Conservation (phyloP, 768 basidiomycete species). For the Leucosporidium creatinivorum region DNA sequence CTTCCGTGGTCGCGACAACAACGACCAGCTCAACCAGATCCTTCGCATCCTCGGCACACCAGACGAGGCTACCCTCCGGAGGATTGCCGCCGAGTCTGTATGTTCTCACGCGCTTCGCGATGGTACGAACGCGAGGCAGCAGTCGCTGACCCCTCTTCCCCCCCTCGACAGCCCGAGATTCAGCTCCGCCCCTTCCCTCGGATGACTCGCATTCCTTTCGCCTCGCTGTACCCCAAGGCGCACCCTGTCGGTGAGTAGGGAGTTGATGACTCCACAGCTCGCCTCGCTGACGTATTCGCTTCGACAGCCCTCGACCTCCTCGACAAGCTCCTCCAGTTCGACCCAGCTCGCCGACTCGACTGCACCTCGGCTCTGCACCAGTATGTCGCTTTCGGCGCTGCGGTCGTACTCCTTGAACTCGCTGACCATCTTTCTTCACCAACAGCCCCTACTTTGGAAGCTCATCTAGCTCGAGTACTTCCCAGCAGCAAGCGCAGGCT, state of each 20-base stretch:
- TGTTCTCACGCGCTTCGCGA: too few species aligned
- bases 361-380: constrained; percentile 86
- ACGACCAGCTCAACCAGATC: constrained; percentile 95
- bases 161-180: constrained; percentile 62
- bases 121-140: too few species aligned
- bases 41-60: constrained; percentile 97
- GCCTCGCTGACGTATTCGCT: background rate
- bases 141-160: too few species aligned
- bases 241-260: constrained; percentile 60
- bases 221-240: constrained; percentile 75
- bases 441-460: background rate
- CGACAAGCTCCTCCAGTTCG: constrained; percentile 90
- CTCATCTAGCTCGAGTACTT: background rate
- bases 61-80: constrained; percentile 72
- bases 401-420: constrained; percentile 49
- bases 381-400: constrained; percentile 50
- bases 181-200: constrained; percentile 75
- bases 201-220: constrained; percentile 74
- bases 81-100: constrained; percentile 77
- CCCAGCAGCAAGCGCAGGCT: background rate
- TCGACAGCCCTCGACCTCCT: constrained; percentile 74
- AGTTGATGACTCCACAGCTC: background rate
- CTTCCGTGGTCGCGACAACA: constrained; percentile 93
- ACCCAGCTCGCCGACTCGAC: constrained; percentile 82
- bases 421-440: too few species aligned